Evolutionary conservation across 441 rosid genomes (phyloP).

Genomic region (Pelargonium fulgidum): DNA sequence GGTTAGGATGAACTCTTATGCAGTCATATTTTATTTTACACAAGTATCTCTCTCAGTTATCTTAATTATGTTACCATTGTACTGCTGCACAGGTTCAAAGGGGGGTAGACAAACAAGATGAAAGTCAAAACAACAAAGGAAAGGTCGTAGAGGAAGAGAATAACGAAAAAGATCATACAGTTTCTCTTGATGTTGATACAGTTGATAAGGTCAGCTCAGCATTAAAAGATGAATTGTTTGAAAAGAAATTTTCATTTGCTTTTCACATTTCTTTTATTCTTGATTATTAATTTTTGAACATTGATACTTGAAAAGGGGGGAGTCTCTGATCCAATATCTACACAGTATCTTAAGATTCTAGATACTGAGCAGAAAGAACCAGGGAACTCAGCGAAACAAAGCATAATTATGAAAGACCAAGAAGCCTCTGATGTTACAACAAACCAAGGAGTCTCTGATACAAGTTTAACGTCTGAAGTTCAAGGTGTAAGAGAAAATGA

Average conservation of each 20-base stretch:
- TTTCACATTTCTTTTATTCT: constrained; percentile 12
- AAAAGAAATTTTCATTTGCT: neutral
- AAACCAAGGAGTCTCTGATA: constrained; percentile 4
- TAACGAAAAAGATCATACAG: constrained; percentile 20
- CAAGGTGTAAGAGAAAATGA: neutral
- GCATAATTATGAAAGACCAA: constrained; percentile 2
- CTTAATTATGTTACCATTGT: constrained; percentile 4
- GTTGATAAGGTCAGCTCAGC: constrained; percentile 23
- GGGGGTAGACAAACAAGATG: constrained; percentile 25
- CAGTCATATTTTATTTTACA: neutral
- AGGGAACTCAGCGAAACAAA: constrained; percentile 14
- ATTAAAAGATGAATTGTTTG: neutral
- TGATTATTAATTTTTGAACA: constrained; percentile 10
- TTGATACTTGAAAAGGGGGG: constrained; percentile 29
- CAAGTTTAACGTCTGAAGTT: neutral
- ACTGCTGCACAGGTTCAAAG: constrained; percentile 29
- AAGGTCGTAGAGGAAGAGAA: constrained; percentile 24
- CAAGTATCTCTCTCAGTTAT: constrained; percentile 10
- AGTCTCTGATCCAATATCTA: constrained; percentile 13
- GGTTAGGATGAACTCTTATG: constrained; percentile 27
- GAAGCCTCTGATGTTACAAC: constrained; percentile 4
- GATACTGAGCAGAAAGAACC: constrained; percentile 24
- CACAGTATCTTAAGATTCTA: constrained; percentile 15
- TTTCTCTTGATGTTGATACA: constrained; percentile 22
- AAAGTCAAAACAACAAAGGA: constrained; percentile 24